Base-by-base conservation (phyloP, 345 rosid genomes). In the Carallia pectinifolia region DNA sequence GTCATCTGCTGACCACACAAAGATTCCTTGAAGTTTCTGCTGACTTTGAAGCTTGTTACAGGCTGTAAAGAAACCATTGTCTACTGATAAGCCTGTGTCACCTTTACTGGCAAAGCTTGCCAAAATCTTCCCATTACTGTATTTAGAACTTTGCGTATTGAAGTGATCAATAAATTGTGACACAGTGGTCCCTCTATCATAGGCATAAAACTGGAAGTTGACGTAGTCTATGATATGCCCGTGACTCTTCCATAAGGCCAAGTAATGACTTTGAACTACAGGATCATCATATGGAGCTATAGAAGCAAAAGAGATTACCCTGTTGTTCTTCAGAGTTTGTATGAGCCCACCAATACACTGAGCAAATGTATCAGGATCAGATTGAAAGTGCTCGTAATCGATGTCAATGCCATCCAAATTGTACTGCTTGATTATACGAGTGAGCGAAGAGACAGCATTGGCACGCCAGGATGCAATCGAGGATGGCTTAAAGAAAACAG, bases 1-100 rank as follows among this genome's bases (percentile, higher is more conserved):
- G 67, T 64, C 33, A 44, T 64, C 67, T 5, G 67, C 67, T 29
- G 34, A 64, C 67, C 67, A 64, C 4, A 64, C 55, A 64, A 64
- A 64, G 34, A 64, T 64, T 39, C 67, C 67, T 39, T 64, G 54
- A 8, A 64, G 67, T 30, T 40, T 29, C 12, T 64, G 52, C 54
- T 64, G 67, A 4, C 34, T 64, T 37, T 64, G 29, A 16, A 47
- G 67, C 9, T 0, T 12, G 6, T 34, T 40, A 30, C 53, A 44
- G 33, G 67, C 67, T 27, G 34, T 44, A 64, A 64, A 64, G 54
- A 64, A 64, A 40, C 67, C 67, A 47, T 29, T 47, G 6, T 44
- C 36, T 64, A 55, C 37, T 16, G n/a, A 27, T 44, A 64, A 29
- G 6, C 67, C 67, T 13, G 19, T 30, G 29, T 29, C 27, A 6